phyloP scores from a whole-genome alignment of 495 filamentous ascomycete species.

The Terfezia claveryi region DNA sequence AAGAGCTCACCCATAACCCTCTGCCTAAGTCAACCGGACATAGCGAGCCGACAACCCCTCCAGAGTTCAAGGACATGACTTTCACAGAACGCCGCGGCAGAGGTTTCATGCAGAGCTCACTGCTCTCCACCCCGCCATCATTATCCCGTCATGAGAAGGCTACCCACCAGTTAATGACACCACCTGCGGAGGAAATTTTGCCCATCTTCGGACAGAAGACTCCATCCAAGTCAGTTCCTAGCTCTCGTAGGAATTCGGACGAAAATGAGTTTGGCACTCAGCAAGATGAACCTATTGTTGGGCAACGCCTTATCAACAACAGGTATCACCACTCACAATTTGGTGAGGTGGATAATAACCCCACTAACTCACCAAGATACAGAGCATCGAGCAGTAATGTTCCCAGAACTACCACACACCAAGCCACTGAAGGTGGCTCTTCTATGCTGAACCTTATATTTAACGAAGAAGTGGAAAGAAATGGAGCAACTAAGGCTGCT shows the following conservation, averaged over 20 bases:
- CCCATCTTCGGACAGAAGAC: conserved; percentile 31
- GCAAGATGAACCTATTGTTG: conserved; percentile 39
- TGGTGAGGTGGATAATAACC: neutral
- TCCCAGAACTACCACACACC: neutral
- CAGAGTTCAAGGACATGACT: conserved; percentile 52
- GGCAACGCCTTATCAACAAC: conserved; percentile 35
- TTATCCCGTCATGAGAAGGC: conserved; percentile 47
- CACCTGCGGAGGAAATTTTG: conserved; percentile 28
- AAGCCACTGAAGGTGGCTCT: conserved; percentile 44
- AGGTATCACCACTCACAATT: conserved; percentile 3
- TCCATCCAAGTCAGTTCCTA: conserved; percentile 60
- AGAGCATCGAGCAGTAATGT: neutral
- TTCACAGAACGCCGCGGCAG: conserved; percentile 9
- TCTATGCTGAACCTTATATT: conserved; percentile 29
- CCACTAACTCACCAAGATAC: neutral
- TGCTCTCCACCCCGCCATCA: conserved; percentile 42
- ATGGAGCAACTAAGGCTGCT: conserved; percentile 25
- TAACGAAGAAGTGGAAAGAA: conserved; percentile 50
- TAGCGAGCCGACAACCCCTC: conserved; percentile 79
- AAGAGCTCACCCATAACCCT: conserved; percentile 34
- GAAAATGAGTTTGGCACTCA: conserved; percentile 51
- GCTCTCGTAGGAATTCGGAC: conserved; percentile 63
- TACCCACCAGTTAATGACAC: conserved; percentile 29
- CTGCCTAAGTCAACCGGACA: conserved; percentile 46
- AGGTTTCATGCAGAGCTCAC: conserved; percentile 19